These are phyloP conservation scores for Suhomyces taliae DNA, from an alignment of 1,139 yeast species.

Conservation along the genomic window DNA sequence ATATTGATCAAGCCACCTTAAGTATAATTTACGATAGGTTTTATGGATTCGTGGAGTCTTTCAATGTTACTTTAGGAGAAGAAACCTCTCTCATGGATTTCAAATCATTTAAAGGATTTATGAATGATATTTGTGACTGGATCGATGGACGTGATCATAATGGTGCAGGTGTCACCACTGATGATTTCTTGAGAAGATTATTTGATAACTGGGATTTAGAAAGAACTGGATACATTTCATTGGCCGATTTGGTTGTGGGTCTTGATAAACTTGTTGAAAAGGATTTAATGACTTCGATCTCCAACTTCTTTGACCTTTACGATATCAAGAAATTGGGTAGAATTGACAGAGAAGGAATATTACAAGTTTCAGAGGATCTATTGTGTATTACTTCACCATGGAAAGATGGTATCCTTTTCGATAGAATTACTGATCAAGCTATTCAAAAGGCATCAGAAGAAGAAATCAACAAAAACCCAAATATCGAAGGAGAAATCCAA, in stretches of 20 bases:
- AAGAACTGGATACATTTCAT: slow-evolving; percentile 54
- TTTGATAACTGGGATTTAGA: slow-evolving; percentile 72
- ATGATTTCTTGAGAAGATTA: slow-evolving; percentile 59
- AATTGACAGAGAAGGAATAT: slow-evolving; percentile 75
- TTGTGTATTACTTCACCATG: slow-evolving; percentile 81
- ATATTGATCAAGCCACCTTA: slow-evolving; percentile 57
- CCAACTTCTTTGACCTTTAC: slow-evolving; percentile 76
- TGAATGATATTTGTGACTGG: slow-evolving; percentile 86
- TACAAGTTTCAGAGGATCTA: slow-evolving; percentile 84
- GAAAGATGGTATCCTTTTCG: slow-evolving; percentile 66
- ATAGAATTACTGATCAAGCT: slow-evolving; percentile 56
- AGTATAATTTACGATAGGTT: slow-evolving; percentile 82
- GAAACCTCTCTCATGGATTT: slow-evolving; percentile 74
- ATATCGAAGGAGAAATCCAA: slow-evolving; percentile 39
- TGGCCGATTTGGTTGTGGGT: slow-evolving; percentile 73
- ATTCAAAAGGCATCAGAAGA: slow-evolving; percentile 70
- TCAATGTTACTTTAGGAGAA: slow-evolving; percentile 65
- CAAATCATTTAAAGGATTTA: slow-evolving; percentile 66
- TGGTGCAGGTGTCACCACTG: slow-evolving; percentile 24
- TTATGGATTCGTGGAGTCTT: slow-evolving; percentile 70
- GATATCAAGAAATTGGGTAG: slow-evolving; percentile 61
- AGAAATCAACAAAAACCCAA: slow-evolving; percentile 50
- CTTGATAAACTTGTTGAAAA: slow-evolving; percentile 65
- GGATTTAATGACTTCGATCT: slow-evolving; percentile 77
- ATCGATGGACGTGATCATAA: slow-evolving; percentile 26